Evolutionary conservation across 345 rosid species (phyloP).

Genomic region (Erysimum cheiranthoides): DNA sequence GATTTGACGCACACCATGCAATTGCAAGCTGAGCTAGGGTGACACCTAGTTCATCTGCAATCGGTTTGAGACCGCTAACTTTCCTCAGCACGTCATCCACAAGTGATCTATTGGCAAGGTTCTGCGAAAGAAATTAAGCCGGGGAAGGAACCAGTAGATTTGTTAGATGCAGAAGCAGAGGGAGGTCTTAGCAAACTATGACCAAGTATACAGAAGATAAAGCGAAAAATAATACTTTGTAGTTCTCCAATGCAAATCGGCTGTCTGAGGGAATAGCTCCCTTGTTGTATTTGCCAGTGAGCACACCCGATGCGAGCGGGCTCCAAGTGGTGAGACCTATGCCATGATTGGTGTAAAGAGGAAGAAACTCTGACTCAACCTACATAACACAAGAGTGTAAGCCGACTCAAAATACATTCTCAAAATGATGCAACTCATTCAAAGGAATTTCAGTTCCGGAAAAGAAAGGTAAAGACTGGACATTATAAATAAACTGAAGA

Average conservation of each 20-base stretch:
- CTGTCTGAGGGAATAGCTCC: conserved; percentile 90
- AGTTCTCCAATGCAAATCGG: conserved; percentile 93
- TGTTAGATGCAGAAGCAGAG: conserved; percentile 17
- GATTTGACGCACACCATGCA: conserved; percentile 99
- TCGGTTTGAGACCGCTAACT: conserved; percentile 91
- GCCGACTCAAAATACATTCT: neutral
- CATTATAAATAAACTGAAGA: neutral
- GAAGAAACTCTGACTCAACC: conserved; percentile 94
- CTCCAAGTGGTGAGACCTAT: conserved; percentile 98
- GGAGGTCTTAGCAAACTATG: neutral
- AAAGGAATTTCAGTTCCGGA: neutral
- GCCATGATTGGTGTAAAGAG: conserved; percentile 84
- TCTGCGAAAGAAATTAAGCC: conserved; percentile 50
- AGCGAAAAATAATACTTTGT: conserved; percentile 57
- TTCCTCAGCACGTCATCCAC: conserved; percentile 92
- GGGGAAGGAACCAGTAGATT: conserved; percentile 15
- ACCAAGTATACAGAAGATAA: neutral
- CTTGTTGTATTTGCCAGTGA: conserved; percentile 93
- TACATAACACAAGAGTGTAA: conserved; percentile 38
- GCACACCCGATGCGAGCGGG: conserved; percentile 98
- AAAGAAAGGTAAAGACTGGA: neutral
- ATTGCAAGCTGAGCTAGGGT: conserved; percentile 93
- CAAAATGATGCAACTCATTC: neutral
- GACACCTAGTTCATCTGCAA: conserved; percentile 98
- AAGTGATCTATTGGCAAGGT: conserved; percentile 88